Evolutionary conservation across 768 basidiomycete species (phyloP).

Genomic region (Leccinum subgranulosum): DNA sequence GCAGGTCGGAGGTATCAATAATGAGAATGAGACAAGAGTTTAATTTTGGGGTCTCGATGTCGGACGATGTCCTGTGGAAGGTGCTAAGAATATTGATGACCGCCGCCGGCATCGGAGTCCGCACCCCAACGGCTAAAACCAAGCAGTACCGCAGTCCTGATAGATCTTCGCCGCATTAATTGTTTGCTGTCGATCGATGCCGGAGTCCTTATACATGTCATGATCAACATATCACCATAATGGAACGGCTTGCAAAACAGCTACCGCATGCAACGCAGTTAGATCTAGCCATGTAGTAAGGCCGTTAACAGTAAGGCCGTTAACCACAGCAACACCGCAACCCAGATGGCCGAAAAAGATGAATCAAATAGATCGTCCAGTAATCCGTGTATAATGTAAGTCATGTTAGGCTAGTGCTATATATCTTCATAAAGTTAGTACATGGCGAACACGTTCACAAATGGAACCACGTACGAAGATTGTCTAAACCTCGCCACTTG

Average conservation of each 20-base stretch:
- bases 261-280: neutral
- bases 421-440: neutral
- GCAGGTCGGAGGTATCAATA: no score
- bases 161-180: no score
- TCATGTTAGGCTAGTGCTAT: neutral
- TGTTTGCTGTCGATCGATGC: no score
- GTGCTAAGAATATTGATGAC: no score
- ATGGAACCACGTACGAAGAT: slow-evolving; percentile 14
- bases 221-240: no score
- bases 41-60: no score
- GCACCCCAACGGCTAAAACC: neutral
- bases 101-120: no score
- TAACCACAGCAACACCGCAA: neutral
- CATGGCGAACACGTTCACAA: neutral
- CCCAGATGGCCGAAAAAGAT: neutral
- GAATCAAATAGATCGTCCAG: neutral
- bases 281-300: neutral
- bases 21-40: no score
- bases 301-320: neutral
- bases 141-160: no score
- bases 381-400: slow-evolving; percentile 6
- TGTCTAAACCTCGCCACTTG: slow-evolving; percentile 13
- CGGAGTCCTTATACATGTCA: no score
- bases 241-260: no score
- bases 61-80: no score